phyloP scores from a whole-genome alignment of 148 eudicot species.

The Chenopodium berlandieri region DNA sequence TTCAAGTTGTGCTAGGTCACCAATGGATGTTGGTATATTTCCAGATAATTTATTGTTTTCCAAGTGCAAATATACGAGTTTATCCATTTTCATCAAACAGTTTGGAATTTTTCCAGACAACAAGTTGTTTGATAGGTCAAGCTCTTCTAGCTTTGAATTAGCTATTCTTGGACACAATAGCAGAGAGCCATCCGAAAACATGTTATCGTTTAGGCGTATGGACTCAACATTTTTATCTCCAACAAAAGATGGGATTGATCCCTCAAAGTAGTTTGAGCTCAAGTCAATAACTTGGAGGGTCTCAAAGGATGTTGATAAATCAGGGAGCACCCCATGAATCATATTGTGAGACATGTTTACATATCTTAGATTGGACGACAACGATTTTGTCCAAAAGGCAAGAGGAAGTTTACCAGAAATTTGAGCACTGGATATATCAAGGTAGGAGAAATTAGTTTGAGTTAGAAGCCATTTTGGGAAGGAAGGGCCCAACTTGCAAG shows the following conservation, averaged over 20 bases:
- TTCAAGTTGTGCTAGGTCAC: neutral
- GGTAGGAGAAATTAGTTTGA: neutral
- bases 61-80: neutral
- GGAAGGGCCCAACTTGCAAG: constrained; percentile 14
- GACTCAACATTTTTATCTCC: neutral
- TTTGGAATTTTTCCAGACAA: constrained; percentile 13
- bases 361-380: neutral
- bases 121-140: constrained; percentile 20
- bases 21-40: constrained; percentile 16
- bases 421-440: constrained; percentile 10
- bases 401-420: constrained; percentile 12
- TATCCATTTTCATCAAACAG: constrained; percentile 14
- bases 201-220: constrained; percentile 8
- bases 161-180: constrained; percentile 8
- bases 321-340: constrained; percentile 8
- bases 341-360: neutral
- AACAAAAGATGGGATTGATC: constrained; percentile 5
- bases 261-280: constrained; percentile 21
- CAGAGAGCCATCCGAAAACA: constrained; percentile 9
- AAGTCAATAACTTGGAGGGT: neutral
- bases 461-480: constrained; percentile 20
- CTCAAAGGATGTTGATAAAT: neutral
- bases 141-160: neutral
- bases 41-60: constrained; percentile 17
- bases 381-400: constrained; percentile 5